Base-by-base conservation (phyloP, 2,329 filamentous ascomycete species). In the Nemania sp. region DNA sequence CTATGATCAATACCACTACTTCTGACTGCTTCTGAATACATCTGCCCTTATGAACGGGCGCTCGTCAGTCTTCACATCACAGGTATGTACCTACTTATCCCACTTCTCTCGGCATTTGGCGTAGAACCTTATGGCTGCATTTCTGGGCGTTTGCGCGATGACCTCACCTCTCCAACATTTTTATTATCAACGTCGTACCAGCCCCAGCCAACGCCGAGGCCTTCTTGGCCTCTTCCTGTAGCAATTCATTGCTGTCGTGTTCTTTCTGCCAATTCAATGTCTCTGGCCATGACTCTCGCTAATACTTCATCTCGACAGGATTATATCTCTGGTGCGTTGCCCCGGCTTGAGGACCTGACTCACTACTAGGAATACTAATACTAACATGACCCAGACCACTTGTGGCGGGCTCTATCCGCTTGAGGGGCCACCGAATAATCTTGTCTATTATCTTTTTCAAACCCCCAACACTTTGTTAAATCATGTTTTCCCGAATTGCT, bases 41-140 rank as follows among this genome's bases (percentile, higher is more conserved):
- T 75, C 80, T 80, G 87, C 85, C 81, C 86, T 86, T 88, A 91
- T 91, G 88, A 88, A 86, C 87, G 87, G 87, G 80, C 86, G 86
- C 82, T 81, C 83, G 77, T 90, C 89, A 75, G 82, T 87, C 75
- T 92, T 91, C 80, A 92, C 89, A 78, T 92, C 88, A 77, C 89
- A 92, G 85, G 88, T 90, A 86, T 60, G 80, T 74, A 44, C 43
- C 28, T 33, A 44, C 12, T 11, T 6, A 9, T 52, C 40, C 48
- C 5, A 26, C 40, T n/a, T n/a, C n/a, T n/a, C n/a, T n/a, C n/a
- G n/a, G n/a, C n/a, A n/a, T n/a, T n/a, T n/a, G n/a, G n/a, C n/a
- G n/a, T n/a, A n/a, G n/a, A n/a, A n/a, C n/a, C n/a, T n/a, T n/a
- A n/a, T n/a, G 17, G 17, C 17, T 41, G 20, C 28, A 20, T 49